Base-by-base conservation (phyloP, 108 stramenopile species). In the Skeletonema costatum region DNA sequence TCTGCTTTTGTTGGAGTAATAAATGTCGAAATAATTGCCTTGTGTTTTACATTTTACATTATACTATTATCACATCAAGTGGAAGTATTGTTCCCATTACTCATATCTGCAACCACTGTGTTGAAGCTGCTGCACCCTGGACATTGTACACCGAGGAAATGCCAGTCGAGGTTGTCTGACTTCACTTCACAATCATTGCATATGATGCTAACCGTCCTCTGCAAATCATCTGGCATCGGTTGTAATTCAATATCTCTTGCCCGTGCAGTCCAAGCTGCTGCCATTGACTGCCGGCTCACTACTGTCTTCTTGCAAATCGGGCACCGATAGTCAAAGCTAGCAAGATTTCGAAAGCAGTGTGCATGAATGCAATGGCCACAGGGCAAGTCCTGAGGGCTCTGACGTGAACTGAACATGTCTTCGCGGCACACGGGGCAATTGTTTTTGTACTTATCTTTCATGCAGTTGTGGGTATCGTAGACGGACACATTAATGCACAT, bases 301-400 rank as follows among this genome's bases (percentile, higher is more conserved):
- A 93, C 91, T 1, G 94, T 92, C 88, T 93, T 93, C 76, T 95
- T 93, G 69, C 94, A 95, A 71, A 95, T 92, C 2, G 94, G 94
- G 68, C 94, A 95, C 7, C 94, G 90, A 68, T 92, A 90, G 71
- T 95, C 94, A 71, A 92, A 95, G 0, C 89, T 88, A 17, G 94
- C 94, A 41, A 95, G 73, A 42, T 92, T 95, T 30, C 94, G 92
- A 64, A 93, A 93, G 67, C 94, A 95, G 64, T 95, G 90, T 13
- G 92, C 90, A 74, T 93, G 94, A 63, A 95, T 95, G 5, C 92
- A 90, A 71, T 95, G 94, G 1, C 94, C 92, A 81, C 94, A 93
- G 7, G 94, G 92, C 69, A 93, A 81, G 69, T 95, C 94, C 62
- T 95, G 94, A 6, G 94, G 94, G 9, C 86, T 83, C 64, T 93